Base-by-base conservation (phyloP, 108 stramenopile species). In the Skeletonema costatum region DNA sequence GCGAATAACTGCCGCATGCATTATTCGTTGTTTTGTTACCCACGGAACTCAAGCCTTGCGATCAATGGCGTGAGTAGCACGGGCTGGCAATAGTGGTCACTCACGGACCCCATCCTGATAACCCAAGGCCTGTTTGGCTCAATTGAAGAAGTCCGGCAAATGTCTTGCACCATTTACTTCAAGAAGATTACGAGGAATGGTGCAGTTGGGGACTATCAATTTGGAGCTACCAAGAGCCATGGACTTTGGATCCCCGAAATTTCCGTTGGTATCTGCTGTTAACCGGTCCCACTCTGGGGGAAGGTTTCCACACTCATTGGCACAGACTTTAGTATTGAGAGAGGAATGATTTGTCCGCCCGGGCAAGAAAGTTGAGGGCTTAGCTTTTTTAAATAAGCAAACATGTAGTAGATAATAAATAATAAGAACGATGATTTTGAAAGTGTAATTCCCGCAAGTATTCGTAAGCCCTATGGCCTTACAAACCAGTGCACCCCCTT, bases 101-200 rank as follows among this genome's bases (percentile, higher is more conserved):
- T 64, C 38, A 5, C 38, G 11, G 41, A 64, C 38, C n/a, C 17
- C 19, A 64, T 32, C 0, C 5, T 19, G 41, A 32, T 12, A 69
- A 69, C 4, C 44, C 60, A 32, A 64, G 50, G 62, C 60, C 68
- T 17, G 58, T 64, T 19, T 69, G 68, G 68, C 68, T 69, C 60
- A 60, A 13, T 3, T 69, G 68, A 29, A 62, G 32, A 69, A 69
- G 9, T 56, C 25, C 2, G 68, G 68, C 11, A n/a, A 63, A 69
- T 64, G n/a, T 17, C 0, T 62, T 64, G n/a, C 59, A 21, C 58
- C 58, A 17, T 3, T 29, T 19, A 19, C 63, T 64, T 38, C 63
- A 64, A 64, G 63, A 64, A 11, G 63, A 64, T 25, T n/a, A n/a
- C n/a, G 6, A 5, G 12, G 63, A 38, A 2, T n/a, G 63, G 38